Conservation (phyloP, 169 alveolate genomes). For the Eimeria sp. region DNA sequence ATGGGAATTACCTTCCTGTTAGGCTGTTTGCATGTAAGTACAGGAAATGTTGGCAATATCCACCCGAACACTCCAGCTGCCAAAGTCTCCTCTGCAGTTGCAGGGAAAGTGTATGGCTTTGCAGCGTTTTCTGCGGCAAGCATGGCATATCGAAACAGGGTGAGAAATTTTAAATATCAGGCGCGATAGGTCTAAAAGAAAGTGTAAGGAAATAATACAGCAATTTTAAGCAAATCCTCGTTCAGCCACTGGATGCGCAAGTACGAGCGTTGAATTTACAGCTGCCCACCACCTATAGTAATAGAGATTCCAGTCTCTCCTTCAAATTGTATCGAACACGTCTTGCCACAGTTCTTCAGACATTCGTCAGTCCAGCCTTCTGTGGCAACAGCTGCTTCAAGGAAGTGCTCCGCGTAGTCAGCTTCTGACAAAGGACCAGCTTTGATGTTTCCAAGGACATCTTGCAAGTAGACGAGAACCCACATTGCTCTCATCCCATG, state of each 20-base stretch:
- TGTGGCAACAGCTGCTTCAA: not conserved
- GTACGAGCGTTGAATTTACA: not conserved
- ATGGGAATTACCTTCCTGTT: slow-evolving; percentile 31
- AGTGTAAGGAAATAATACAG: not conserved
- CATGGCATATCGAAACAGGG: not conserved
- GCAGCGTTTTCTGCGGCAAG: slow-evolving; percentile 4
- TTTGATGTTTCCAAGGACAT: slow-evolving; percentile 21
- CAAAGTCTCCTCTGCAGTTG: slow-evolving; percentile 50
- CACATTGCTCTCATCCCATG: not conserved
- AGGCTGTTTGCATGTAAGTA: slow-evolving; percentile 16
- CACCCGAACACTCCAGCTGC: slow-evolving; percentile 62
- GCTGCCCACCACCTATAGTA: slow-evolving; percentile 1
- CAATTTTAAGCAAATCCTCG: not conserved
- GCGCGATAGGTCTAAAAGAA: not conserved
- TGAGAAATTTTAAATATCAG: not conserved
- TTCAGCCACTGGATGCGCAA: not conserved
- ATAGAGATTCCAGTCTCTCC: slow-evolving; percentile 7
- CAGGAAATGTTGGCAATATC: slow-evolving; percentile 27
- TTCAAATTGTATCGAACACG: slow-evolving; percentile 18
- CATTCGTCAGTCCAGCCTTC: slow-evolving; percentile 14
- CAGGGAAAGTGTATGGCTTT: slow-evolving; percentile 49
- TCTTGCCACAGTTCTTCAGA: not conserved
- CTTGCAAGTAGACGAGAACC: not conserved
- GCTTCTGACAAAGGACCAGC: not conserved
- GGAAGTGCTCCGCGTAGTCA: not conserved